Percentiles rank a stretch among this genome's conserved stretches.
Evolutionary conservation across 2,329 filamentous ascomycete genomes (phyloP).

Genomic region (Fusarium sp.): DNA sequence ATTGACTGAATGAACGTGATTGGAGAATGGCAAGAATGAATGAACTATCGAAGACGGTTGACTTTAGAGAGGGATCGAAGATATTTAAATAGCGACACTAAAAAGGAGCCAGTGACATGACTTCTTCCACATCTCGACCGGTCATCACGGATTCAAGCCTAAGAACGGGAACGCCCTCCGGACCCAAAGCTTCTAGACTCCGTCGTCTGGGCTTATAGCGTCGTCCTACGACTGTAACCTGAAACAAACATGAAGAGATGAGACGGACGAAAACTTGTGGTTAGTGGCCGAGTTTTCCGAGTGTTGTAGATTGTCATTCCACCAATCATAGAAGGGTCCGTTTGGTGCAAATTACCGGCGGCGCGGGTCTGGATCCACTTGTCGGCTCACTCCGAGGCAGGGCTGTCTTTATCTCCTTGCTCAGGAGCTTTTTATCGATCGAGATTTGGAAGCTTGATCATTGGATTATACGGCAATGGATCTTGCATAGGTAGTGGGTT

Average conservation of each 20-base stretch:
- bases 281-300: slow-evolving; percentile 2
- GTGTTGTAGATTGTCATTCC: background rate
- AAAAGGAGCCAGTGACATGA: background rate
- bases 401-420: background rate
- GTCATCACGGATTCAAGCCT: background rate
- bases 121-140: background rate
- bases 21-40: background rate
- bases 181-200: background rate
- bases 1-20: background rate
- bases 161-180: background rate
- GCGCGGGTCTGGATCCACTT: background rate
- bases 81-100: background rate
- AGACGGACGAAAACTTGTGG: background rate
- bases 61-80: background rate
- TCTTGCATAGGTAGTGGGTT: background rate
- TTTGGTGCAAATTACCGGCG: background rate
- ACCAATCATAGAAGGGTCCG: background rate
- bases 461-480: background rate
- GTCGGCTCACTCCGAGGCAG: background rate
- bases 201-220: background rate
- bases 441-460: background rate
- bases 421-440: background rate
- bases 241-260: background rate
- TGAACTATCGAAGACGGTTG: background rate
- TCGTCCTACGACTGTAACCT: background rate